Evolutionary conservation across 441 rosid species (phyloP), one percentile per base, ranked within the genome.

Genomic region (Erysimum cheiri): DNA sequence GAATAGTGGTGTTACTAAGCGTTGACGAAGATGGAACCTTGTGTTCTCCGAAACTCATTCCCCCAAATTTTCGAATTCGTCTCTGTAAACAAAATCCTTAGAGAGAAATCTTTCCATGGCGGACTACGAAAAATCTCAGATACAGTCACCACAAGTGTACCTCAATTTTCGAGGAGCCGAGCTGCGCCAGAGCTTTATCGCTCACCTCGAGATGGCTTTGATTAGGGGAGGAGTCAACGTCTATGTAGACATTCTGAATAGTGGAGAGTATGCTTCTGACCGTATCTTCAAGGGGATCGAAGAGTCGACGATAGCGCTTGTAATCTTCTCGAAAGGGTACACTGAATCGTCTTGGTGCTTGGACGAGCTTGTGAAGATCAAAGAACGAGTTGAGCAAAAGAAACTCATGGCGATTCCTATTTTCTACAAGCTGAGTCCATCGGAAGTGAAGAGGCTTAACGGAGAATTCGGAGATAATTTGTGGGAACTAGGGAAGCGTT

Each of bases 381-480:
- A 26, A 2, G 22, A 59, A 22, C 13, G 1, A 19, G 53, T 19
- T 6, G 37, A 28, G 8, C 8, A 41, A 60, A 52, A 37, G 3
- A 41, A 26, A 5, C 37, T 60, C 0, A 6, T 28, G 37, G 50
- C 24, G 4, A 60, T 60, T 60, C 64, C 64, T 2, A 43, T 60
- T 17, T 60, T n/a, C 50, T 28, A 8, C 39, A 41, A 39, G 9
- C 6, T 59, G 19, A 8, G 1, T 1, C 13, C 12, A 59, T 5
- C 44, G 10, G 8, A 14, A 3, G 53, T 64, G 29, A 22, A 0
- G 12, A 0, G 2, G 0, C 29, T 48, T 9, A 5, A 9, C 3
- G 47, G 58, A 47, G 1, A 64, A 0, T 64, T 49, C 5, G 69
- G 55, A 32, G 17, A 3, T 13, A 3, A 6, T 9, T 47, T 64